Base-by-base conservation (phyloP, 73 alveolate genomes). In the Durusdinium trenchii region DNA sequence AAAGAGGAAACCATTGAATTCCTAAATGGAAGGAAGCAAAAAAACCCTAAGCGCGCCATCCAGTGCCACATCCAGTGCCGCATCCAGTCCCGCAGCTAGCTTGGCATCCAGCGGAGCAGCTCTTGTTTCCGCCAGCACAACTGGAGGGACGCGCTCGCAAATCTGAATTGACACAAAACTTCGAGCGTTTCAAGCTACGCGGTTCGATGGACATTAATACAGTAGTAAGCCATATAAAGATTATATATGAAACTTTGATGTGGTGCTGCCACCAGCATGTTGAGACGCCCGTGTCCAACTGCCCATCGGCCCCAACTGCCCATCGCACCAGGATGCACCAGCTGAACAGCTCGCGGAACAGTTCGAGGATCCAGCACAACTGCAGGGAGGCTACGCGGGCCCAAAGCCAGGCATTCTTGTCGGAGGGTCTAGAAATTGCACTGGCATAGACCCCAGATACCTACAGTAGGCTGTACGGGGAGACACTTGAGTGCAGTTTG, bases 61-160 rank as follows among this genome's bases (percentile, higher is more conserved):
- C 75, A 36, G 75, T 32, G 75, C 32, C 50, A 67, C 90, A 79
- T 43, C 90, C 54, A 26, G 94, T 52, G 54, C 52, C 54, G 76
- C 94, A 83, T 50, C 75, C 61, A n/a, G 51, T 47, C 12, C 48
- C 45, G 89, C 89, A 78, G 43, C 94, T 60, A 47, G 85, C 42
- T 42, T 38, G 1, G 86, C 96, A 61, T 28, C 86, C 86, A 32
- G 86, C 36, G 38, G 46, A 38, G 32, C 95, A 86, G 95, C 95
- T 61, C 67, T 67, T 46, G 67, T 67, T 52, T 6, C 47, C 45
- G 14, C 91, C 90, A 23, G 90, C 90, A 47, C 90, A 79, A 79
- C 90, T 46, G 64, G 67, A 9, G 32, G 90, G 23, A 9, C 18
- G 30, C 73, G n/a, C n/a, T n/a, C n/a, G n/a, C n/a, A n/a, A n/a